Evolutionary conservation across 345 rosid species (phyloP), one percentile per base, ranked within the genome.

Genomic region (Heritiera littoralis): DNA sequence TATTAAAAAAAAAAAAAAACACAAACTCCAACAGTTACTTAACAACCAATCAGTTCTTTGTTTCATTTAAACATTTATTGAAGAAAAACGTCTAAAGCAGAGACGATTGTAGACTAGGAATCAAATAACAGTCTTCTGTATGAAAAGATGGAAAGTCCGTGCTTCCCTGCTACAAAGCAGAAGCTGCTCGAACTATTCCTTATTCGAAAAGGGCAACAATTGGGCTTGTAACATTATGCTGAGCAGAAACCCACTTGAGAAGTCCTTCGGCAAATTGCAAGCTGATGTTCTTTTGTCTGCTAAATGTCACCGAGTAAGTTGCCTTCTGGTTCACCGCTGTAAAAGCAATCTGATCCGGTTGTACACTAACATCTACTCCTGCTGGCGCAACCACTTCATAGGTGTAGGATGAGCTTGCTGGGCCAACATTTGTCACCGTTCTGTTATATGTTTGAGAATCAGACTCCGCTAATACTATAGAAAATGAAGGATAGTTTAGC

Each of bases 381-480:
- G 13, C 9, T 10, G 79, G 86, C 1, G 80, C 70, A 23, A 75
- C 61, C 32, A 81, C 78, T 68, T 60, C 17, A 3, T 10, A 43
- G 45, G 54, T 77, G 72, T 89, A 90, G 5, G 69, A 54, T 2
- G 88, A 86, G 17, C 58, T 48, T 6, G 81, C 23, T 6, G 76
- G 73, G 35, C 90, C 89, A 38, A 84, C 86, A 30, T 90, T 89
- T 43, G 84, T 89, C 18, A 90, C 83, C 0, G 80, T 88, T 81
- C 92, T 82, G 4, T 83, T 82, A 41, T 58, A 75, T 45, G 67
- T 38, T 76, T 69, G 82, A 18, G 66, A 13, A 54, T 45, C 52
- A 51, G 74, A 20, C 4, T 46, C 65, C 3, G 43, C 13, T 9
- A 83, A 15, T 11, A 17, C 6, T 51, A 84, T 38, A 32, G 88